Percentiles rank a stretch among this genome's conserved stretches.
Evolutionary conservation across 139 green algal genomes (phyloP).

Genomic region (Edaphochlamys debaryana): DNA sequence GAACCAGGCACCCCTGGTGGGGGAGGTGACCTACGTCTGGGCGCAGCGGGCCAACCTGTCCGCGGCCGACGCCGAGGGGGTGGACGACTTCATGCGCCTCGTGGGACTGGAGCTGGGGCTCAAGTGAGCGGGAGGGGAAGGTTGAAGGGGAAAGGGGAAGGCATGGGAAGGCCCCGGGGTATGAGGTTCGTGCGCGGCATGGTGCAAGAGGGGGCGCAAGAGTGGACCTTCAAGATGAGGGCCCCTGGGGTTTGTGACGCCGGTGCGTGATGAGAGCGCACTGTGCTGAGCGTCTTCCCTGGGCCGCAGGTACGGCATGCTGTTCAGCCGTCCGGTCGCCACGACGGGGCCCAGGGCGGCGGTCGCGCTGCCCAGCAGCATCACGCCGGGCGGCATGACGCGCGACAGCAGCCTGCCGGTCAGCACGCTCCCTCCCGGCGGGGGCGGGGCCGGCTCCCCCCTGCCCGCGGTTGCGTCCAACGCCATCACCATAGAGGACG

Average conservation of each 20-base stretch:
- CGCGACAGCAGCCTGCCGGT: too few relatives aligned
- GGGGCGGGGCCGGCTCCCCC: too few relatives aligned
- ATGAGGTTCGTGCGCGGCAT: neutral
- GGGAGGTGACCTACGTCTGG: neutral
- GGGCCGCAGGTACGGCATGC: neutral
- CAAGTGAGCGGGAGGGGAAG: neutral
- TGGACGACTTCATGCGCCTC: neutral
- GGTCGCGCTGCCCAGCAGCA: too few relatives aligned
- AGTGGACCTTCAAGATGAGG: neutral
- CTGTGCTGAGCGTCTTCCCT: too few relatives aligned
- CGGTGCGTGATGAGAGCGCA: too few relatives aligned
- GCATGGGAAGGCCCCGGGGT: neutral
- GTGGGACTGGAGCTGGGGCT: neutral
- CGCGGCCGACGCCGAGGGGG: neutral
- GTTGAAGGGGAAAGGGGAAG: neutral
- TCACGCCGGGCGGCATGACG: too few relatives aligned
- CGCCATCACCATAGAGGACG: neutral
- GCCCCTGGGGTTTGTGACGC: neutral
- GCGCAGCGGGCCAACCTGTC: too few relatives aligned
- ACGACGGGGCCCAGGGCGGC: too few relatives aligned
- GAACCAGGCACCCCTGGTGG: slow-evolving; percentile 20
- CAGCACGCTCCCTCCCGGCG: too few relatives aligned
- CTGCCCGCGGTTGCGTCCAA: too few relatives aligned
- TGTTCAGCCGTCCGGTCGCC: too few relatives aligned
- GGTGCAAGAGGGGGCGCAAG: neutral